A percentile compares a stretch with the other conserved stretches of the same genome.
These are phyloP conservation scores for Aaosphaeria arxii DNA, from an alignment of 2,329 filamentous ascomycete species.

Conservation along the genomic window DNA sequence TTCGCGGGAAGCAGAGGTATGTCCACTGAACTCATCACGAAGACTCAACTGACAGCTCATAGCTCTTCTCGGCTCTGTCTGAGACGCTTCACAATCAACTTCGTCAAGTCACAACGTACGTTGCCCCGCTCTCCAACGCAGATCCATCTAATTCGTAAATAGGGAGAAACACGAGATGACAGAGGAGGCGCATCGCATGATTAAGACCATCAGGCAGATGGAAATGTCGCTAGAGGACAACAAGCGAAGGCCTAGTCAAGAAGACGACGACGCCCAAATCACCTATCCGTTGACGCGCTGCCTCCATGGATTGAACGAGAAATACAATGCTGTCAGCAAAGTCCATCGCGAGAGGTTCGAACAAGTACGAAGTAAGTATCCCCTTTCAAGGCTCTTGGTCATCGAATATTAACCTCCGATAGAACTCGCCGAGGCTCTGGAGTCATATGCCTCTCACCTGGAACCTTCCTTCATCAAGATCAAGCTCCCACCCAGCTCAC, in stretches of 20 bases:
- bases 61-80: constrained; percentile 90
- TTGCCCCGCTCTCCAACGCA: constrained; percentile 4
- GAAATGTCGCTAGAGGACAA: constrained; percentile 81
- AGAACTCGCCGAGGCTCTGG: constrained; percentile 91
- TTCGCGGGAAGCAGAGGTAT: constrained; percentile 81
- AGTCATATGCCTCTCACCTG: constrained; percentile 95
- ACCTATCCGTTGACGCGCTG: constrained; percentile 82
- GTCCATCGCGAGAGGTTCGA: constrained; percentile 89
- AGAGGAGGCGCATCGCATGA: constrained; percentile 83
- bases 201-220: constrained; percentile 89
- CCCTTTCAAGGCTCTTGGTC: neutral
- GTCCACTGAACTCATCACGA: constrained; percentile 22
- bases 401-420: constrained; percentile 11
- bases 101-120: constrained; percentile 69
- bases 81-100: constrained; percentile 91
- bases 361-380: constrained; percentile 79
- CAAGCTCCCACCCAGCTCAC: constrained; percentile 76
- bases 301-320: constrained; percentile 77
- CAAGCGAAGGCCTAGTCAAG: constrained; percentile 54
- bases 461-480: constrained; percentile 85
- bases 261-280: constrained; percentile 67
- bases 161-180: constrained; percentile 85
- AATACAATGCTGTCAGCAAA: constrained; percentile 74
- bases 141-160: constrained; percentile 7
- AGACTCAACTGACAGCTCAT: neutral